These are phyloP conservation scores for Cunninghamia lanceolata DNA, from an alignment of 75 land plant genomes.

Conservation along the genomic window DNA sequence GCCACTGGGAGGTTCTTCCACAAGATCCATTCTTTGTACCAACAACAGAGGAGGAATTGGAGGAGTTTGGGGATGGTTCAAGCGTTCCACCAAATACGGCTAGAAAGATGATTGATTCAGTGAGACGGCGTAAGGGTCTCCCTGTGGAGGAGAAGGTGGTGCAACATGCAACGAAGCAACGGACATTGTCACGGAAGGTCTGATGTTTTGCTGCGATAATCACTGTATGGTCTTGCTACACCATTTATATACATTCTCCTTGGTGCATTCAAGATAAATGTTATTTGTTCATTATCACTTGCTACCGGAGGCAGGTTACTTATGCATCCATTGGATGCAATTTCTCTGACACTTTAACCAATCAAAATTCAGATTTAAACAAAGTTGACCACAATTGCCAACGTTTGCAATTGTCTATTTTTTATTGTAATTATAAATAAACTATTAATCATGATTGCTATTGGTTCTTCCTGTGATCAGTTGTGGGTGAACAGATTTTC, in stretches of 20 bases:
- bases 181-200: constrained; percentile 85
- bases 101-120: constrained; percentile 82
- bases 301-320: no score
- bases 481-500: no score
- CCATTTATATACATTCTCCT: neutral
- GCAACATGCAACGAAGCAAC: constrained; percentile 89
- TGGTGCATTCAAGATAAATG: neutral
- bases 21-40: constrained; percentile 98
- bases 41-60: constrained; percentile 88
- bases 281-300: neutral
- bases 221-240: neutral
- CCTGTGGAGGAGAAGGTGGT: constrained; percentile 95
- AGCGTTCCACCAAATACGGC: constrained; percentile 84
- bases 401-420: no score
- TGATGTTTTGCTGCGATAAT: constrained; percentile 11
- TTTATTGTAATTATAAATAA: no score
- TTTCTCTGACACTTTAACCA: no score
- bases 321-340: no score
- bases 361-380: no score
- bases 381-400: no score
- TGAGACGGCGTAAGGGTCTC: constrained; percentile 83
- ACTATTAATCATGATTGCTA: no score
- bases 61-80: constrained; percentile 95
- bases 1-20: constrained; percentile 81
- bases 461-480: no score